Base-by-base conservation (phyloP, 2,329 filamentous ascomycete species). In the Arthrobotrys megalospora region DNA sequence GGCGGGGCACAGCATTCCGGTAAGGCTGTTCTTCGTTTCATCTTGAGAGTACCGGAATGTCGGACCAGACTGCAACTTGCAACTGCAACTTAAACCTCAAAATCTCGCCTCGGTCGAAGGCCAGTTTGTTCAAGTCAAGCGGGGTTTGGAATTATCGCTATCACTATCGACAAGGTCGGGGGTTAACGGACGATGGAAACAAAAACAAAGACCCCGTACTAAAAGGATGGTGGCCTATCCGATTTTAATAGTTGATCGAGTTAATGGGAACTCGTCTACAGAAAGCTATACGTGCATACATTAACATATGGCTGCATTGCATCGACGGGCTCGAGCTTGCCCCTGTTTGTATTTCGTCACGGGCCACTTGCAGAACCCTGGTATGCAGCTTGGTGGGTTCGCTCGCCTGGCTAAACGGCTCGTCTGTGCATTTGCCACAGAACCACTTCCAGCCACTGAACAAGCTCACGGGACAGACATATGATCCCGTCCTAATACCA, bases 341-440 rank as follows among this genome's bases (percentile, higher is more conserved):
- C 70, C 63, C 63, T 67, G 70, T 62, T 75, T 62, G 70, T 73
- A 73, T 66, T 50, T 66, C 69, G 69, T 75, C 70, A 75, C 52
- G 47, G 48, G 53, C 47, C 34, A 32, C 19, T 10, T 19, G 11
- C 3, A 32, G 19, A 48, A 53, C 21, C 11, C n/a, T 32, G 19
- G n/a, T 10, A n/a, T 11, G 24, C 24, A 19, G 41, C 52, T n/a
- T 11, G 14, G 53, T 52, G 66, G 52, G 12, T 47, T 60, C 55
- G 52, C 66, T 70, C 66, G 66, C 66, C 66, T 70, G 66, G 66
- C 16, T 70, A 70, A 70, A 70, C 66, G 66, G 66, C 53, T 50
- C 52, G 66, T 45, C 45, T 62, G 43, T 62, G 66, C 66, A 52
- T 70, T 68, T 19, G 64, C 64, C 48, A 68, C 64, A 6, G 19